Percentiles rank a stretch among this genome's conserved stretches.
Evolutionary conservation across 805 yeast genomes (phyloP).

Genomic region (Kockiozyma suomiensis): DNA sequence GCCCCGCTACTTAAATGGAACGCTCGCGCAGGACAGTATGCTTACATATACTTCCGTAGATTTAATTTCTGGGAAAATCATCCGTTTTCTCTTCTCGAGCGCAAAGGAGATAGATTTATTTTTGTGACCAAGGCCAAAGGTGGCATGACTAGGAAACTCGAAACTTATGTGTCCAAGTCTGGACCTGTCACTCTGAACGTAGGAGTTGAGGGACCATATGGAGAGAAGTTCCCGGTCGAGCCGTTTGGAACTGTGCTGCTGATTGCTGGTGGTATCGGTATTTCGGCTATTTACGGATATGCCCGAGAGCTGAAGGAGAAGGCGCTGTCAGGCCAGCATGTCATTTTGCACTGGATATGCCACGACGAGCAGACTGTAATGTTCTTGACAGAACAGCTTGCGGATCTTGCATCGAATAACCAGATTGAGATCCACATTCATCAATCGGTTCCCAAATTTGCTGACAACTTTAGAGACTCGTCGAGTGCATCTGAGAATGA

Average conservation of each 20-base stretch:
- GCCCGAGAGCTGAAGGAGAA: constrained; percentile 40
- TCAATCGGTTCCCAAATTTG: background rate
- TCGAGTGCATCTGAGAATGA: background rate
- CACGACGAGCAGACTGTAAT: constrained; percentile 1
- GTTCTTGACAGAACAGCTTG: constrained; percentile 1
- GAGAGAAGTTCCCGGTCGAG: constrained; percentile 51
- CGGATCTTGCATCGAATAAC: background rate
- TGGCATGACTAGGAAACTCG: constrained; percentile 19
- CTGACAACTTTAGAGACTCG: background rate
- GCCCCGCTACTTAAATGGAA: background rate
- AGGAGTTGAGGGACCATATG: constrained; percentile 64
- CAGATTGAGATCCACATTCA: constrained; percentile 14
- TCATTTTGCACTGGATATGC: constrained; percentile 21
- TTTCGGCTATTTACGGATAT: constrained; percentile 58
- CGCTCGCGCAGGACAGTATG: constrained; percentile 30
- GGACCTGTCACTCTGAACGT: background rate
- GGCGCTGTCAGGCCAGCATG: constrained; percentile 8
- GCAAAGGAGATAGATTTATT: constrained; percentile 3
- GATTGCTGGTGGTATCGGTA: constrained; percentile 67
- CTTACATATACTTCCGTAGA: constrained; percentile 23
- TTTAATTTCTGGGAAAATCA: constrained; percentile 27
- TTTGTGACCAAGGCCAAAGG: constrained; percentile 14
- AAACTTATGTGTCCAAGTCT: constrained; percentile 2
- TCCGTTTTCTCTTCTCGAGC: constrained; percentile 27
- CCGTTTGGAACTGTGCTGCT: constrained; percentile 52